Evolutionary conservation across 2,329 filamentous ascomycete species (phyloP), one percentile per base, ranked within the genome.

Genomic region (Verruconis gallopava): DNA sequence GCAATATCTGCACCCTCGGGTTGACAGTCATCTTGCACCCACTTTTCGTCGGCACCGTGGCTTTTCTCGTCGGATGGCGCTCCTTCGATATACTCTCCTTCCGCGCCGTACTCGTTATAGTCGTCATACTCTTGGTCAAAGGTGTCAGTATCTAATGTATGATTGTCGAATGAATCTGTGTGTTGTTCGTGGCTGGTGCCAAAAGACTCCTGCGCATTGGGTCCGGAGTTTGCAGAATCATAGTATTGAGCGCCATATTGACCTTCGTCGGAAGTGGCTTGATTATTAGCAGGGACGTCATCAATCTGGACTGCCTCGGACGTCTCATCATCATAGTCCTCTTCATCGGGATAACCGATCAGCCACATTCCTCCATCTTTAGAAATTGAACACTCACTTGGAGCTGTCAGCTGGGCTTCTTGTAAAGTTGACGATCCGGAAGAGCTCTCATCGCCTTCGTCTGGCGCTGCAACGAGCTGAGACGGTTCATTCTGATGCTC

Each of bases 371-470:
- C 13, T 4, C 28, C 22, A 21, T 45, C 43, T 42, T 47, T 20
- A 13, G 17, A 37, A 22, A 43, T 19, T 4, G 45, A 46, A 25
- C 50, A 45, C n/a, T 36, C 17, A 42, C 40, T n/a, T n/a, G n/a
- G n/a, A n/a, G n/a, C n/a, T n/a, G n/a, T n/a, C n/a, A n/a, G n/a
- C n/a, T n/a, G n/a, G n/a, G n/a, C 57, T 25, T 53, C 58, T 45
- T 57, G 54, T 4, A 61, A 49, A 3, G 58, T 61, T 13, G 53
- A 51, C 20, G 59, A 57, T 15, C 51, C 52, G 4, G 54, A 51
- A 1, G 56, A 57, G 1, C 43, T 40, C 14, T 49, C 49, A 21
- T 49, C 45, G 13, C 35, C 33, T 11, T 43, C 35, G 14, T 44
- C 44, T 32, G 43, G n/a, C n/a, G n/a, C n/a, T n/a, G n/a, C n/a